These are phyloP conservation scores for Alnus glutinosa DNA, from an alignment of 306 rosid genomes.

Conservation along the genomic window DNA sequence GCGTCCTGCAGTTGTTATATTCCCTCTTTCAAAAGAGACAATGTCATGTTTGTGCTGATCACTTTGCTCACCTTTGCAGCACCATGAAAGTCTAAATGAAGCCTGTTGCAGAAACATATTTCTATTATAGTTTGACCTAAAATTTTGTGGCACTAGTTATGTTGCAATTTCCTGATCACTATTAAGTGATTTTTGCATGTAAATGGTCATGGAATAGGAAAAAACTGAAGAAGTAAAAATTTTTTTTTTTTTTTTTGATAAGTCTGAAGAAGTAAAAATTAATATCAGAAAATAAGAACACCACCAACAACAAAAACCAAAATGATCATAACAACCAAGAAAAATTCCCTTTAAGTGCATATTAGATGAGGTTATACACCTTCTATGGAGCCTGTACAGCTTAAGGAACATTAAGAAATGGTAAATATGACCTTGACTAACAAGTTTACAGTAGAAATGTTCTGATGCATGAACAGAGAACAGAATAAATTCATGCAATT, in stretches of 20 bases:
- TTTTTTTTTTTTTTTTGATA: too few species aligned
- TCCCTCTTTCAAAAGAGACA: slow-evolving; percentile 93
- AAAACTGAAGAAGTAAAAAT: neutral
- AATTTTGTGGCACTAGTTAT: slow-evolving; percentile 3
- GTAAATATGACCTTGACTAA: neutral
- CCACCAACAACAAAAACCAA: neutral
- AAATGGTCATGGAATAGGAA: neutral
- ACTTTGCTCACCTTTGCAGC: slow-evolving; percentile 79
- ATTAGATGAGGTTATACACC: slow-evolving; percentile 17
- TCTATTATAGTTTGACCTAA: slow-evolving; percentile 15
- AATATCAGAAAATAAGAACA: neutral
- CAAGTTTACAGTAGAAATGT: neutral
- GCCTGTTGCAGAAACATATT: slow-evolving; percentile 53
- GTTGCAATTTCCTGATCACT: slow-evolving; percentile 3
- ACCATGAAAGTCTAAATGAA: slow-evolving; percentile 90
- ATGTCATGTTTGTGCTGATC: slow-evolving; percentile 90
- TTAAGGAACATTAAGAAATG: neutral
- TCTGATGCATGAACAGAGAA: neutral
- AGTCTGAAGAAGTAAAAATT: neutral
- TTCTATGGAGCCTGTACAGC: slow-evolving; percentile 18
- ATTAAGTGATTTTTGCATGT: neutral
- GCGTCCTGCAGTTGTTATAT: slow-evolving; percentile 93
- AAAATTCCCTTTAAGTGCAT: slow-evolving; percentile 10
- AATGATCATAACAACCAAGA: neutral
- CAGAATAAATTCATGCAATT: slow-evolving; percentile 6